Evolutionary conservation across 2,329 filamentous ascomycete genomes (phyloP).

Genomic region (Talaromyces rugulosus): DNA sequence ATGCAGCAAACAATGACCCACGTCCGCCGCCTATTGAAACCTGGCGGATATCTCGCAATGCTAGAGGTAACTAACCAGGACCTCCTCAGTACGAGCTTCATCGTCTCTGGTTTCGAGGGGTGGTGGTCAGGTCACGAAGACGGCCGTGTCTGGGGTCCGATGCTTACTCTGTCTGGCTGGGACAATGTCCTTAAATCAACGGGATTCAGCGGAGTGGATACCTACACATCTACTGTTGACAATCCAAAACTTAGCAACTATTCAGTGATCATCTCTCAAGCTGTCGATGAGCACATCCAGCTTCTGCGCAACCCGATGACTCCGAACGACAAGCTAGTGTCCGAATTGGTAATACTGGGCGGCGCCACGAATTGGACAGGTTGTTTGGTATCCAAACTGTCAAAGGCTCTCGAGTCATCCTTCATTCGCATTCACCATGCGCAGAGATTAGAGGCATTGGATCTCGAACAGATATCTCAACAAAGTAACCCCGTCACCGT

Average conservation of each 20-base stretch:
- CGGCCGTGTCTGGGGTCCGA: neutral
- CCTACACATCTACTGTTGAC: neutral
- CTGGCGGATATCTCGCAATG: constrained; percentile 41
- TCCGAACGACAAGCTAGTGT: neutral
- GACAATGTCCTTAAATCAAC: neutral
- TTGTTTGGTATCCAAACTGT: neutral
- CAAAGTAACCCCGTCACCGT: neutral
- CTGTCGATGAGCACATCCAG: constrained; percentile 2
- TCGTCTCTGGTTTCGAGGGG: neutral
- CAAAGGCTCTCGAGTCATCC: neutral
- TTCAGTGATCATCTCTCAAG: neutral
- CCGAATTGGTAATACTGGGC: neutral
- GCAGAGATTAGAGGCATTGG: neutral
- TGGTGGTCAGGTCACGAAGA: constrained; percentile 20
- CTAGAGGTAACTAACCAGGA: constrained; percentile 30
- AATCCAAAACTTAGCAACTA: neutral
- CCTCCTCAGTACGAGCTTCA: constrained; percentile 25
- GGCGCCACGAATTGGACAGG: neutral
- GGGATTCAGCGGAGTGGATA: constrained; percentile 4
- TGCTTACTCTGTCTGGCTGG: neutral
- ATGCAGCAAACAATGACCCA: constrained; percentile 20
- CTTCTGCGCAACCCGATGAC: neutral
- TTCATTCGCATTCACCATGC: neutral
- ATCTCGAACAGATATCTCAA: neutral
- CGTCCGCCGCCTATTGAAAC: constrained; percentile 25